phyloP scores from a whole-genome alignment of 2,329 filamentous ascomycete genomes.

The Curvularia lunata region DNA sequence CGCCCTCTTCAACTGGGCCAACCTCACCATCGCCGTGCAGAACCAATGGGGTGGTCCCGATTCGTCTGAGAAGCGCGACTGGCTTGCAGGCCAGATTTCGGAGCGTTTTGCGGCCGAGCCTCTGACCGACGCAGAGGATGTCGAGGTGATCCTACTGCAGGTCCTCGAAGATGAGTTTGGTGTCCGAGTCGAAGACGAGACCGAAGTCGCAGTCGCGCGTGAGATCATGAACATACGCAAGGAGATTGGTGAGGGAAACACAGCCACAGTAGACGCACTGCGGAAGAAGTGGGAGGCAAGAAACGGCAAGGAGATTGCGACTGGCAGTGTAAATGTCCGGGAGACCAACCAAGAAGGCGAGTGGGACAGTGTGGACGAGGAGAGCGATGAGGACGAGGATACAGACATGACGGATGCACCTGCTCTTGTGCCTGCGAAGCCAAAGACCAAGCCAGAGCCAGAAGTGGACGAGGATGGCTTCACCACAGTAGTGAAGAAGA shows the following conservation, averaged over 20 bases:
- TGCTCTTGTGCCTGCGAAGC: conserved; percentile 41
- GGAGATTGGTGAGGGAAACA: conserved; percentile 69
- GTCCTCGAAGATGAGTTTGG: conserved; percentile 97
- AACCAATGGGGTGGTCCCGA: conserved; percentile 88
- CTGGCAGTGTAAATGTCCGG: conserved; percentile 53
- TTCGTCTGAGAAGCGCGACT: conserved; percentile 87
- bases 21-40: conserved; percentile 83
- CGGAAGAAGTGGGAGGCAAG: conserved; percentile 67
- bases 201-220: conserved; percentile 73
- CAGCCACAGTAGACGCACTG: conserved; percentile 68
- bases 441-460: conserved; percentile 43
- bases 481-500: conserved; percentile 52
- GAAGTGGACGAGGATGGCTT: conserved; percentile 53
- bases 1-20: conserved; percentile 84
- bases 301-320: conserved; percentile 64
- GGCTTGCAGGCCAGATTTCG: conserved; percentile 87
- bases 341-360: conserved; percentile 62
- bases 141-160: conserved; percentile 84
- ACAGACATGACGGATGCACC: conserved; percentile 49
- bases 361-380: conserved; percentile 56
- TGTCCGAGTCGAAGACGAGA: conserved; percentile 89
- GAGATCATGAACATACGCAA: conserved; percentile 72
- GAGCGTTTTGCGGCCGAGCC: conserved; percentile 71
- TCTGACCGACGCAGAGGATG: conserved; percentile 74
- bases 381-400: conserved; percentile 56